Evolutionary conservation across 371 early-diverging fungal genomes (phyloP), one percentile per base, ranked within the genome.

Genomic region (Mucor piriformis): DNA sequence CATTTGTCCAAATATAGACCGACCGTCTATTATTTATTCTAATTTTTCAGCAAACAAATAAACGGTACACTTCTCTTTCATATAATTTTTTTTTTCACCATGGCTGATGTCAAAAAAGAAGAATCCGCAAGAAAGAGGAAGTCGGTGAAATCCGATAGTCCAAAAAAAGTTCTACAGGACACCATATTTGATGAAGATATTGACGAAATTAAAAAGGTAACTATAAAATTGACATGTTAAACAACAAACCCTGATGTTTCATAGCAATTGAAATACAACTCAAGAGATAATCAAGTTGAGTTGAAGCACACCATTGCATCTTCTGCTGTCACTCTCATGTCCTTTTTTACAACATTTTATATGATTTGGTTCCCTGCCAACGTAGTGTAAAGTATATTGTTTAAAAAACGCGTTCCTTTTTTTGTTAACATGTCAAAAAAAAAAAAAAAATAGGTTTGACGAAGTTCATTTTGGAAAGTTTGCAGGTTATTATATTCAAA

Each of bases 381-480:
- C 70, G 92, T 92, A 10, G 92, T 92, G 80, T 86, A 81, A 66
- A 46, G 46, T 46, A 46, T 24, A 46, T 21, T 15, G 5, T 43
- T 21, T n/a, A 40, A 16, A 40, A 40, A 38, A 38, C 38, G 38
- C 15, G 42, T 15, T 24, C 11, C 2, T 21, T 11, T 44, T 80
- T 53, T 29, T 38, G 42, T 82, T 23, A 62, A 34, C 8, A 6
- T 21, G 4, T 43, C n/a, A n/a, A n/a, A n/a, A n/a, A n/a, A n/a
- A n/a, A n/a, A n/a, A 3, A 20, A 16, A 8, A 46, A 24, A 46
- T 4, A 83, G 83, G 1, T 94, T 94, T 68, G 98, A 98, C 78
- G 99, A 99, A 76, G 99, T 99, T 11, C 99, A 99, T 70, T 99
- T 99, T 86, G 99, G 99, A 52, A 97, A 97, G 72, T 99, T 99